phyloP scores from a whole-genome alignment of 2,329 filamentous ascomycete species.

The Neofusicoccum sp. region DNA sequence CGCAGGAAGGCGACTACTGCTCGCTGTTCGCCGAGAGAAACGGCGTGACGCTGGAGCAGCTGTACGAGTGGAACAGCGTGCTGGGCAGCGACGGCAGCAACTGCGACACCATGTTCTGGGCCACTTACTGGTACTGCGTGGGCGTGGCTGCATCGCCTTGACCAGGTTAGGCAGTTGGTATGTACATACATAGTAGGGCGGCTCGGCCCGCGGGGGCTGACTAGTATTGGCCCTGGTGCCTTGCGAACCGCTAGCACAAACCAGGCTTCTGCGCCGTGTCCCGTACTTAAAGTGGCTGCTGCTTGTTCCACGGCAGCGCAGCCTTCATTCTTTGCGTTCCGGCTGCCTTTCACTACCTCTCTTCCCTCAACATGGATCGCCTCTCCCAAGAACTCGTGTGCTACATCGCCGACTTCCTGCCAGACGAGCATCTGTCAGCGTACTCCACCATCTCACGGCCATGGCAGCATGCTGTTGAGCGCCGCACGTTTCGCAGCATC shows the following conservation, averaged over 20 bases:
- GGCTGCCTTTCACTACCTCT: no score
- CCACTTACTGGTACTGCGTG: constrained; percentile 22
- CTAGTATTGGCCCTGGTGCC: no score
- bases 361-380: not conserved
- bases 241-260: not conserved
- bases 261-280: not conserved
- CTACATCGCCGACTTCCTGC: not conserved
- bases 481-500: not conserved
- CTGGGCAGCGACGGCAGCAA: constrained; percentile 24
- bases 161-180: no score
- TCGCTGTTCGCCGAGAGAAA: constrained; percentile 25
- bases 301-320: no score
- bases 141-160: no score
- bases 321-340: no score
- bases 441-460: not conserved
- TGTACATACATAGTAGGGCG: no score
- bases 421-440: not conserved
- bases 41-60: constrained; percentile 25
- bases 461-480: not conserved
- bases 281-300: no score
- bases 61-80: constrained; percentile 32
- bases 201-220: no score
- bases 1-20: constrained; percentile 28
- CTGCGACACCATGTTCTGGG: constrained; percentile 21
- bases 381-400: not conserved